Evolutionary conservation across 2,329 filamentous ascomycete genomes (phyloP), one percentile per base, ranked within the genome.

Genomic region (Fusarium sp.): DNA sequence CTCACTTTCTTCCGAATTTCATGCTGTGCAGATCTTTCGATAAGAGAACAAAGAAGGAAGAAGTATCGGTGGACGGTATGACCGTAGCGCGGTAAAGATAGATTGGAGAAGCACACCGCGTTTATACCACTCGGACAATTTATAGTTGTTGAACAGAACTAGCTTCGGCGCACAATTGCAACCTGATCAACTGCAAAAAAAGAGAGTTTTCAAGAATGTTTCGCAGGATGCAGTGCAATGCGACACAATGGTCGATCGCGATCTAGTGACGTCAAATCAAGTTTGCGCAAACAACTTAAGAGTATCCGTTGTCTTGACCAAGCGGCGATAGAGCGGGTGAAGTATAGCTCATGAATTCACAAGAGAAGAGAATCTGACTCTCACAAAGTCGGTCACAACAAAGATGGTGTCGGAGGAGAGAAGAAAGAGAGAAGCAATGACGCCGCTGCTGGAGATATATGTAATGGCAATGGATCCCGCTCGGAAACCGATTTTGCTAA

Each of bases 1-100:
- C 84, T 79, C 81, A 89, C 87, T 85, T 89, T 80, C 87, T 84
- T 74, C 88, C 87, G 75, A 90, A 90, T 80, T 90, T 90, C 88
- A 90, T 90, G 57, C 53, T 66, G 62, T 42, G 27, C 25, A 57
- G 27, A 48, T 40, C n/a, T 30, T 40, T 30, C 30, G 57, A 45
- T 24, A 54, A 47, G 40, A 46, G 25, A 51, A 58, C 42, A 60
- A 58, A 53, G 58, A 48, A 58, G 54, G 53, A 57, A 32, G 32
- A 51, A 46, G 51, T 34, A 56, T 46, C 46, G 61, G 53, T 47
- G 42, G 40, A 32, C 24, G 49, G 47, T 27, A 65, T 44, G 62
- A 51, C 49, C 40, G 58, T 46, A 48, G 57, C 44, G 44, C 25
- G 18, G 45, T 18, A 41, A 56, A 54, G 30, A 58, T 55, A 69